Percentiles rank a stretch among this genome's conserved stretches.
Evolutionary conservation across 169 alveolate species (phyloP).

Genomic region (Eimeria brunetti): DNA sequence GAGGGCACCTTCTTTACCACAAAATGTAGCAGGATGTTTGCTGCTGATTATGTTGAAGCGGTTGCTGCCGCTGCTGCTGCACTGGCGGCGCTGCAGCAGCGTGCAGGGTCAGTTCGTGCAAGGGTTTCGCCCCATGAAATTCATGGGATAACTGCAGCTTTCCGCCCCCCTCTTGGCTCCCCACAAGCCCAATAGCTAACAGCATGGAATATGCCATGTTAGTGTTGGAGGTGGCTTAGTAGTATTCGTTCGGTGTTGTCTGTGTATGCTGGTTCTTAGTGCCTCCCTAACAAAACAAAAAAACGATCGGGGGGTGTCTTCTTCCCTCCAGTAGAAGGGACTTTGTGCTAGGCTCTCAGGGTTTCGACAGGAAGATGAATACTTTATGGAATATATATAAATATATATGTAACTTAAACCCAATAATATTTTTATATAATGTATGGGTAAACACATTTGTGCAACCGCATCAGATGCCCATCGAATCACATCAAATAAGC

Average conservation of each 20-base stretch:
- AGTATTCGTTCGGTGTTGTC: not conserved
- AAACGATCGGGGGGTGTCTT: not conserved
- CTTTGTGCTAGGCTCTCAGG: not conserved
- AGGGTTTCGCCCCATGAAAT: not conserved
- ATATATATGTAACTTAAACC: too few relatives aligned
- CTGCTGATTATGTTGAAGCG: not conserved
- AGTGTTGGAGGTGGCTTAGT: not conserved
- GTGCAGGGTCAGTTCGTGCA: not conserved
- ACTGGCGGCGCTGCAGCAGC: not conserved
- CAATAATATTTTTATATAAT: too few relatives aligned
- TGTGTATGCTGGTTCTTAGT: not conserved
- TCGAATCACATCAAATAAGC: too few relatives aligned
- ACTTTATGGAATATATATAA: too few relatives aligned
- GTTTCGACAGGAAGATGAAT: not conserved
- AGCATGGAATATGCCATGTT: not conserved
- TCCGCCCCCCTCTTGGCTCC: not conserved
- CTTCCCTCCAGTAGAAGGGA: not conserved
- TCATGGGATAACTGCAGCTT: not conserved
- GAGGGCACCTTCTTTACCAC: not conserved
- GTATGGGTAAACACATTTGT: too few relatives aligned
- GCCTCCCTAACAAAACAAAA: not conserved
- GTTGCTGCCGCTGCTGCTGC: not conserved
- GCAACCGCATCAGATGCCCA: too few relatives aligned
- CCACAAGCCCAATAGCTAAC: not conserved
- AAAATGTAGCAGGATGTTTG: not conserved